phyloP scores from a whole-genome alignment of 208 protist species.

The Trichomonas vaginalis region DNA sequence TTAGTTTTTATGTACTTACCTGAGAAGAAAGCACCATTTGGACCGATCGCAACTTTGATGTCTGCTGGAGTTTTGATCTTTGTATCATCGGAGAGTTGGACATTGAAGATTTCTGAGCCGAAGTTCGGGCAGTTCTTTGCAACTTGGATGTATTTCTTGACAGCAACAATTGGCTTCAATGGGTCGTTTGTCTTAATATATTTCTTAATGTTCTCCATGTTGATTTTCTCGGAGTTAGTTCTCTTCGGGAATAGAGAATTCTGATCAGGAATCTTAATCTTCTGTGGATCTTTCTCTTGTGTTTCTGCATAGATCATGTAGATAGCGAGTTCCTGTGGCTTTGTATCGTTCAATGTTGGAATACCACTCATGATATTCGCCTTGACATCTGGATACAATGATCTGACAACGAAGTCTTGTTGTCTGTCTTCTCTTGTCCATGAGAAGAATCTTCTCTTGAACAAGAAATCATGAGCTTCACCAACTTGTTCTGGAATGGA shows the following conservation, averaged over 20 bases:
- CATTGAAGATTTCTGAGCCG: neutral
- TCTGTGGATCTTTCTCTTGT: neutral
- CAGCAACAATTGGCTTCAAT: neutral
- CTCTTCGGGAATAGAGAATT: neutral
- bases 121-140: neutral
- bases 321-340: neutral
- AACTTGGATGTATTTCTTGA: neutral
- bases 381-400: neutral
- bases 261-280: neutral
- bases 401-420: neutral
- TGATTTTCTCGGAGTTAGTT: neutral
- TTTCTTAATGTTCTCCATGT: neutral
- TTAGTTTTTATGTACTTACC: neutral
- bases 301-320: neutral
- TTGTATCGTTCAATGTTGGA: neutral
- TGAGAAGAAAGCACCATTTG: neutral
- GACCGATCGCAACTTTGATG: neutral
- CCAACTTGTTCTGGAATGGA: neutral
- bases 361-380: neutral
- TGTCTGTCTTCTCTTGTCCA: neutral
- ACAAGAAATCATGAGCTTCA: neutral
- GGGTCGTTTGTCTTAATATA: neutral
- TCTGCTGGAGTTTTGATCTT: neutral
- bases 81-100: neutral
- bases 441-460: neutral